Evolutionary conservation across 2,329 filamentous ascomycete genomes (phyloP), one percentile per base, ranked within the genome.

Genomic region (Fusarium phyllophilum): DNA sequence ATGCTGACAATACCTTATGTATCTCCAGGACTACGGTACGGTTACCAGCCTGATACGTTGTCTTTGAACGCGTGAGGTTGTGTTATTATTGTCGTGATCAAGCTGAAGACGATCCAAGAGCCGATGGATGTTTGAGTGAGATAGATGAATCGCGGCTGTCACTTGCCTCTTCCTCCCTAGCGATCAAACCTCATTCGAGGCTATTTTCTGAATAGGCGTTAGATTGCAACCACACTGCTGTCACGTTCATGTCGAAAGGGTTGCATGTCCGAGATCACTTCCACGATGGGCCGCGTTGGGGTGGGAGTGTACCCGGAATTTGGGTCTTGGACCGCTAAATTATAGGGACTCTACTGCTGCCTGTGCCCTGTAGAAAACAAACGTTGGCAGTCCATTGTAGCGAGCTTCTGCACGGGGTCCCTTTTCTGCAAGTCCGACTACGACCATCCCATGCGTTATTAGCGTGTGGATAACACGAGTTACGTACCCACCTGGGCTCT

Each of bases 161-260:
- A 42, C 48, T 54, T 66, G 31, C 46, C 44, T 48, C 46, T 65
- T 63, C 42, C 26, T 58, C 34, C 62, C 52, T 58, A 56, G 62
- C 29, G 55, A 60, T 39, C 41, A 57, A 56, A 41, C 52, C 56
- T 58, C 48, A 48, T 57, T 58, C 55, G 54, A 70, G 57, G 57
- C 62, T 68, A 74, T 60, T 36, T 55, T 61, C 34, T 70, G 46
- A 52, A 66, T 26, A 51, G 52, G 45, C 54, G 54, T 64, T 69
- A 34, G 41, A 60, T 51, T 69, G 46, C 65, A 73, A 69, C 71
- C 56, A 68, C 67, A 51, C 34, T 46, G 57, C 52, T 52, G 55
- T 74, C 71, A 73, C 71, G 66, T 58, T 69, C 65, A 58, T 55
- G 36, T 49, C 60, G 60, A 70, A 70, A 70, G 68, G 68, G 66